Conservation (phyloP, 129 eudicot species). For the Gnaphalium uliginosum region DNA sequence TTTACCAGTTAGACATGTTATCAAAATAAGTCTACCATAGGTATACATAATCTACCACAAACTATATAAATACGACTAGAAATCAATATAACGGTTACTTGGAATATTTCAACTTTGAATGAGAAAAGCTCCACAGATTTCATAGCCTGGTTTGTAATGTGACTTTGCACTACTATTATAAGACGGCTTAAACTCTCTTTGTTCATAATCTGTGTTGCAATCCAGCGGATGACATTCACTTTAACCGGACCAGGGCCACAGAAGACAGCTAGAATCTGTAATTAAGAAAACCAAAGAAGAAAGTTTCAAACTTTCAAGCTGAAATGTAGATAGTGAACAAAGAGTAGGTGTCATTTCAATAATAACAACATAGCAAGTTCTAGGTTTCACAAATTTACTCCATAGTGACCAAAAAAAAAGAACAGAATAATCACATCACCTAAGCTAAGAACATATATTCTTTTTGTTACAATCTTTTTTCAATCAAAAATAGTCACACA, state of each 20-base stretch:
- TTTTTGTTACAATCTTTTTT: not conserved
- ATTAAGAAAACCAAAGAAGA: constrained; percentile 20
- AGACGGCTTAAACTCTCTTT: constrained; percentile 57
- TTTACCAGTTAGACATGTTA: not conserved
- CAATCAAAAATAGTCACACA: too few species aligned
- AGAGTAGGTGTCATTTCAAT: not conserved
- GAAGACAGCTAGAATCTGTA: constrained; percentile 67
- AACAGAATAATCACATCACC: not conserved
- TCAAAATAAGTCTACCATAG: not conserved
- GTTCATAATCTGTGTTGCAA: constrained; percentile 53
- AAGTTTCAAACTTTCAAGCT: constrained; percentile 10
- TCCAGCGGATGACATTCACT: constrained; percentile 60
- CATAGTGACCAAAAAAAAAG: constrained; percentile 1
- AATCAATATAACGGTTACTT: constrained; percentile 41
- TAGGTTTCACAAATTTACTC: not conserved
- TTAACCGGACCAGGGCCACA: constrained; percentile 57
- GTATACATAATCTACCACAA: not conserved
- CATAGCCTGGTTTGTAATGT: constrained; percentile 69
- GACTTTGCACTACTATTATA: constrained; percentile 64
- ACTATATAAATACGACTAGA: not conserved
- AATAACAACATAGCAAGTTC: not conserved
- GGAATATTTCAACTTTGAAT: constrained; percentile 74
- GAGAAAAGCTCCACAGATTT: constrained; percentile 60
- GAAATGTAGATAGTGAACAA: not conserved
- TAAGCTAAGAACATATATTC: not conserved